Base-by-base conservation (phyloP, 2,329 filamentous ascomycete genomes). In the Bipolaris oryzae region DNA sequence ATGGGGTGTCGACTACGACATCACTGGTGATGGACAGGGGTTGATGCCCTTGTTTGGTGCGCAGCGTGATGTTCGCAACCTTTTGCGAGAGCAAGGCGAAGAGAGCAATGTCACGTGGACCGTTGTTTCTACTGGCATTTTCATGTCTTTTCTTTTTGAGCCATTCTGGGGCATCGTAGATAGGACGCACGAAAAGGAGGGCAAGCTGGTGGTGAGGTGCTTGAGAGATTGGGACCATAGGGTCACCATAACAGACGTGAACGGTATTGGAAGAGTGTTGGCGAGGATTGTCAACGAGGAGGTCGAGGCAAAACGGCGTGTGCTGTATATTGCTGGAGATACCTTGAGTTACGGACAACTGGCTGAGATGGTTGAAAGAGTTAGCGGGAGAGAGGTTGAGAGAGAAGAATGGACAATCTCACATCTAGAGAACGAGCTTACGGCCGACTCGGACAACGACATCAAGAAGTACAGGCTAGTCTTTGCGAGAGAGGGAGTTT, bases 1-100 rank as follows among this genome's bases (percentile, higher is more conserved):
- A 71, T 91, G 87, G 70, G 89, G 89, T 0, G 84, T 90, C 21
- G 86, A 91, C 68, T 91, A 91, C 73, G 87, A 91, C 54, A 70
- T 77, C 25, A 84, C 90, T 15, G 86, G 87, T 3, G 68, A 71
- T 0, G 71, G 77, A 0, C 82, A 83, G 0, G 85, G 82, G 23
- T 78, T 83, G 41, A 87, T 89, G 72, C 83, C 86, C 33, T 68
- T 91, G 13, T 91, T 90, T 63, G 87, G 87, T 56, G 88, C 89
- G 78, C 87, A 90, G 75, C 76, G 87, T 0, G 79, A 31, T 42
- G 69, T 75, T 0, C 58, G 70, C 2, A 63, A 70, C 28, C 39
- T 74, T n/a, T 63, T 75, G 11, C 52, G 71, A 1, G 37, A 49
- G 1, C 47, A 66, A 7, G 70, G 73, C 0, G 58, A 44, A 15